Conservation (phyloP, 2,329 filamentous ascomycete genomes). For the Xylaria polymorpha region DNA sequence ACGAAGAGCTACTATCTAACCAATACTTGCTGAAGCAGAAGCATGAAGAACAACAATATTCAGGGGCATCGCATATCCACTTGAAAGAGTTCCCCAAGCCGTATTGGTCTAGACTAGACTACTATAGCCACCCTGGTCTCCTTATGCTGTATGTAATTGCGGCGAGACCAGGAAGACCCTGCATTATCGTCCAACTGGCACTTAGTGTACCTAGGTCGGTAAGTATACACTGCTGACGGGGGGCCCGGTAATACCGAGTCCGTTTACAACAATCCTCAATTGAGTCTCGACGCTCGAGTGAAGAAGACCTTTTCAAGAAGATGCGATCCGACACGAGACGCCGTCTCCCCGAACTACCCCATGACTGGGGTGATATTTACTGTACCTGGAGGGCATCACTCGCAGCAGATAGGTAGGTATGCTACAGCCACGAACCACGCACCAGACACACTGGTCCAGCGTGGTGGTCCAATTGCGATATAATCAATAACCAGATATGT, state of each 20-base stretch:
- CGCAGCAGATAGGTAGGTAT: not conserved
- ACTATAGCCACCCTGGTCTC: slow-evolving; percentile 2
- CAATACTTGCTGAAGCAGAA: not conserved
- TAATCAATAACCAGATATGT: slow-evolving; percentile 1
- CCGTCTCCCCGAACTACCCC: not conserved
- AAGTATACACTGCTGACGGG: not conserved
- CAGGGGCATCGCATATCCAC: slow-evolving; percentile 20
- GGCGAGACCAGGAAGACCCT: slow-evolving; percentile 21
- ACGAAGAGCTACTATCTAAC: not conserved
- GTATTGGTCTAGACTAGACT: slow-evolving; percentile 5
- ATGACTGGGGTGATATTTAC: not conserved
- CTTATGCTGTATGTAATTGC: not conserved
- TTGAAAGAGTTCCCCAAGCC: not conserved
- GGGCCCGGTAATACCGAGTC: not conserved
- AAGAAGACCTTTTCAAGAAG: not conserved
- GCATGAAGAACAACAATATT: slow-evolving; percentile 18
- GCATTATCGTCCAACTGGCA: slow-evolving; percentile 7
- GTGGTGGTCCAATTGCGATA: slow-evolving; percentile 16
- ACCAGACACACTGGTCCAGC: not conserved
- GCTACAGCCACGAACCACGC: slow-evolving; percentile 7
- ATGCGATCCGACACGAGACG: not conserved
- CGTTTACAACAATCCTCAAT: slow-evolving; percentile 14
- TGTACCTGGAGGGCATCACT: not conserved
- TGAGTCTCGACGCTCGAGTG: not conserved
- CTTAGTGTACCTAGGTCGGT: no score